Evolutionary conservation across 345 rosid genomes (phyloP), one percentile per base, ranked within the genome.

Genomic region (Viola odorata): DNA sequence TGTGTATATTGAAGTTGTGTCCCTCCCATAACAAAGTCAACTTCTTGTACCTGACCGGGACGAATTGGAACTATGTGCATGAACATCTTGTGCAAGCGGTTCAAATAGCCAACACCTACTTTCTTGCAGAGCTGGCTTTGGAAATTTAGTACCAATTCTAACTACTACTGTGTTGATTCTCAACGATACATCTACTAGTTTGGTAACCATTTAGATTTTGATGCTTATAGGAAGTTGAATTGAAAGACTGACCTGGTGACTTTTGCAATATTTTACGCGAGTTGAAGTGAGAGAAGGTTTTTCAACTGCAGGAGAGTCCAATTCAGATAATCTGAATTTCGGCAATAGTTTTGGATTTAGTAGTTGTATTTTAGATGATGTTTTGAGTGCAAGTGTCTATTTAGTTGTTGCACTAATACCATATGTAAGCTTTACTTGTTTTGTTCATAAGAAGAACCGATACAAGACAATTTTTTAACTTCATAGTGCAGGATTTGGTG

Each of bases 101-200:
- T 53, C 37, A 56, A 60, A 52, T 36, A 16, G 52, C 50, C 49
- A 58, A 6, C 63, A 73, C 73, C 78, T 59, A 47, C 68, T 65
- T 39, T 9, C 10, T 23, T 64, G 48, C 7, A 37, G 52, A 52
- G 72, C 65, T 69, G 77, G 68, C 71, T 57, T 49, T 55, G 40
- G 49, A 67, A 50, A 48, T 59, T 49, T 57, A 58, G 16, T 6
- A 54, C 63, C 55, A 44, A 51, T 64, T 60, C 53, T 37, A 68
- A 51, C 61, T 47, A 50, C 60, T 71, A 45, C 32, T 38, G 60
- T 41, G 32, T 23, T 7, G 42, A 49, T n/a, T 41, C 45, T 55
- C 37, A 50, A 50, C 32, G 16, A 41, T 60, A 7, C 37, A 41
- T 37, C 57, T 12, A 60, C 49, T 40, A 11, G 12, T 6, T 6